Conservation (phyloP, 352 stramenopile genomes). For the Blastocystis hominis region DNA sequence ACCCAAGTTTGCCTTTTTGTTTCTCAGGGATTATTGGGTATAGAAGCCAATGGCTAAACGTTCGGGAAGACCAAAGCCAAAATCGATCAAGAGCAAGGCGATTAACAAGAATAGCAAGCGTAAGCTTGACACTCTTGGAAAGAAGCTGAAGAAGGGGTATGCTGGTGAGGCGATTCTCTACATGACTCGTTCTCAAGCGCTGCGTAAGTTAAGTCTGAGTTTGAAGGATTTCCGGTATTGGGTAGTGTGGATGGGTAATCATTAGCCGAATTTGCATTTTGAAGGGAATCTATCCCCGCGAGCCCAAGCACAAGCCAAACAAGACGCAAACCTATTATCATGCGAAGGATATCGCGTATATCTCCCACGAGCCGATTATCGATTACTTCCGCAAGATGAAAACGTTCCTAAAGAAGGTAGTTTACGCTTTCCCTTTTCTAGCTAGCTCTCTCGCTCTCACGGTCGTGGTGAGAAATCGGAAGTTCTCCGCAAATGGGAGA, state of each 20-base stretch:
- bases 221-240: conserved; percentile 88
- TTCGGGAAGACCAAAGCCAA: background rate
- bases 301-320: conserved; percentile 85
- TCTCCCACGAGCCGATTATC: conserved; percentile 92
- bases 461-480: conserved; percentile 73
- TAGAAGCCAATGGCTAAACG: background rate
- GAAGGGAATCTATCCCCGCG: conserved; percentile 95
- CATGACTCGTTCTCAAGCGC: conserved; percentile 81
- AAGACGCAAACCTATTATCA: conserved; percentile 98
- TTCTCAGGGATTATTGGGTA: background rate
- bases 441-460: conserved; percentile 38
- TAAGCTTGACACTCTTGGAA: conserved; percentile 65
- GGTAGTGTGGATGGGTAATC: background rate
- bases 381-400: conserved; percentile 95
- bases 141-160: conserved; percentile 69
- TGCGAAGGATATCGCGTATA: conserved; percentile 92
- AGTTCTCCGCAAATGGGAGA: conserved; percentile 72
- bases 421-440: conserved; percentile 56
- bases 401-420: conserved; percentile 94
- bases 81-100: conserved; percentile 50
- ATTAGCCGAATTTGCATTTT: conserved; percentile 88
- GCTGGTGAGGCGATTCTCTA: conserved; percentile 80
- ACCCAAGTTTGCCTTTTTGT: background rate
- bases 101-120: conserved; percentile 69
- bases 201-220: conserved; percentile 86